Conservation (phyloP, 176 grass and related monocot genomes). For the Eragrostis curvula region DNA sequence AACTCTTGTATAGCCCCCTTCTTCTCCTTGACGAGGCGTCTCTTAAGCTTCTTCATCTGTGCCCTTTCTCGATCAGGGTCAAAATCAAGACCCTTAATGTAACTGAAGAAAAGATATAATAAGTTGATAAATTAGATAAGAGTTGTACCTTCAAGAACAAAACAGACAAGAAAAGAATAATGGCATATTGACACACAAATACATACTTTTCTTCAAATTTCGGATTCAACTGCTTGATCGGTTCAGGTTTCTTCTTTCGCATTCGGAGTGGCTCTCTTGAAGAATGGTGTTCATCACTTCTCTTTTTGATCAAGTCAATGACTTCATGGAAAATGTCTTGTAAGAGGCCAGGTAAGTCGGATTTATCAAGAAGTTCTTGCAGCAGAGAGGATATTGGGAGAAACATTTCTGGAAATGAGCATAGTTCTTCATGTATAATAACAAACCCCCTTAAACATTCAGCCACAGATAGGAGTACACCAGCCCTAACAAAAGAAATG, state of each 20-base stretch:
- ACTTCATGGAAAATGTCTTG: slow-evolving; percentile 64
- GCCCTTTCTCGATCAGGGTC: slow-evolving; percentile 92
- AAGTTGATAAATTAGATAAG: background rate
- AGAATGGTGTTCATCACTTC: slow-evolving; percentile 55
- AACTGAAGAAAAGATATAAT: slow-evolving; percentile 58
- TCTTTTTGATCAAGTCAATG: slow-evolving; percentile 75
- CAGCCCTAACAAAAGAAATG: slow-evolving; percentile 56
- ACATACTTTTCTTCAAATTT: slow-evolving; percentile 94
- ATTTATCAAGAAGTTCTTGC: slow-evolving; percentile 60
- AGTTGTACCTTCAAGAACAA: slow-evolving; percentile 13
- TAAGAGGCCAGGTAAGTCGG: slow-evolving; percentile 47
- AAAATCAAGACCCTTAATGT: slow-evolving; percentile 88
- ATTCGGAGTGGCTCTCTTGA: slow-evolving; percentile 78
- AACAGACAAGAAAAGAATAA: slow-evolving; percentile 3
- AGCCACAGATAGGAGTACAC: slow-evolving; percentile 64
- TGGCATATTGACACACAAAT: slow-evolving; percentile 8
- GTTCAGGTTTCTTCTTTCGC: slow-evolving; percentile 80
- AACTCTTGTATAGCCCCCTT: slow-evolving; percentile 77
- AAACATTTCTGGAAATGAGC: slow-evolving; percentile 85
- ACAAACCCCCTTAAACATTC: slow-evolving; percentile 83
- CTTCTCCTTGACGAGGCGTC: slow-evolving; percentile 73
- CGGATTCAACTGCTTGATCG: slow-evolving; percentile 86
- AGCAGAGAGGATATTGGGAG: slow-evolving; percentile 63
- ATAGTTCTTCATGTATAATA: slow-evolving; percentile 72
- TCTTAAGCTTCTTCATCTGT: slow-evolving; percentile 78